Base-by-base conservation (phyloP, 2,329 filamentous ascomycete species). In the Phialocephala sp. region DNA sequence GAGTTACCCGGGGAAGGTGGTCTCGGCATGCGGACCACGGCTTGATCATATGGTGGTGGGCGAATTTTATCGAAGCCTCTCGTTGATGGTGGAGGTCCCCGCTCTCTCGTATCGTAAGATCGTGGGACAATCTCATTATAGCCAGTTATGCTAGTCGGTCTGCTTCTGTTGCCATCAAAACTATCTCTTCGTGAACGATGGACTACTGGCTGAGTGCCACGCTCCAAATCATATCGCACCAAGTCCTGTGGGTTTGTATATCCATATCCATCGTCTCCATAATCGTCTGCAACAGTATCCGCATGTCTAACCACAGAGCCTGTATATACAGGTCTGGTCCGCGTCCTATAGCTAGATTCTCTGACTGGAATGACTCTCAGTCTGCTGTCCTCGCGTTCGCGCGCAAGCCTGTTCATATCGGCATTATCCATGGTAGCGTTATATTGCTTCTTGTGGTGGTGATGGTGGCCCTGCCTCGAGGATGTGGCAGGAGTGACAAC, bases 1-100 rank as follows among this genome's bases (percentile, higher is more conserved):
- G 65, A 60, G 24, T 52, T 62, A 8, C 64, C 50, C 20, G 64
- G 47, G 6, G 65, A 66, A 41, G 67, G 57, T 52, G 64, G 80
- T 15, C 84, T 77, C 18, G 84, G 80, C 73, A 83, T 79, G 59
- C 83, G 81, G 52, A 78, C 76, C 0, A 78, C 77, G 6, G 83
- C 78, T 35, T 81, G 75, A 27, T 85, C 83, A 67, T 86, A 86
- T 8, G 79, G 73, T 18, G 76, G 77, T 62, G 18, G 72, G 73
- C 64, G 84, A 68, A 91, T 85, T 77, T 87, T 91, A 71, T 92
- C 90, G 69, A 93, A 87, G 0, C 89, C 90, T 71, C 89, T 83
- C 2, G 87, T 91, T 5, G 88, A 86, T 4, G 89, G 89, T 11
- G 91, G 91, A 1, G 90, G 90, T 0, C 84, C 72, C 20, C 74